Evolutionary conservation across 1,284 basidiomycete genomes (phyloP), one percentile per base, ranked within the genome.

Genomic region (Ganoderma lingzhi): DNA sequence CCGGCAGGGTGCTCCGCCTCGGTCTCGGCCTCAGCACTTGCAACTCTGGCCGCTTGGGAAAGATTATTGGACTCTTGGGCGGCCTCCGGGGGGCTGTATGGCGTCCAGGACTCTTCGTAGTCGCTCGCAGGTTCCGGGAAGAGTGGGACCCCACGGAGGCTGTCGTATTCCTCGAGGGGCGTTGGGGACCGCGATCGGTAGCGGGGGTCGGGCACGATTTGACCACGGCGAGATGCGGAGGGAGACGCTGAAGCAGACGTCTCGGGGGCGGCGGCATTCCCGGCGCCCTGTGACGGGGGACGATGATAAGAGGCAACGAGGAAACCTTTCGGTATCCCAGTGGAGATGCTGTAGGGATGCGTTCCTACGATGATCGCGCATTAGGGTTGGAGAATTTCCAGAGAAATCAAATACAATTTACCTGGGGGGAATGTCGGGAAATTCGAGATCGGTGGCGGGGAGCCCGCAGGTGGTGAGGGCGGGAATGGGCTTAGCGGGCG

Each of bases 71-170:
- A 28, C 37, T 23, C 4, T 6, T 39, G n/a, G n/a, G 2, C 19
- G 32, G 35, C 30, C 17, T 39, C 19, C 6, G 19, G 59, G 8
- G 59, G 12, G 23, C 39, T 59, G 35, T 59, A 19, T 6, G 37
- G 39, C 4, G 59, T 61, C 59, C 59, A 61, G 4, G n/a, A n/a
- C 39, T 61, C 59, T 12, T 41, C 59, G n/a, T 42, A 61, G 39
- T 61, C 59, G 39, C 59, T 61, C 6, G n/a, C 39, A n/a, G 59
- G 59, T n/a, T 42, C n/a, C 9, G 59, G n/a, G 28, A 61, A 61
- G 9, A 41, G 23, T 15, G 59, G 59, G 1, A 35, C 56, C 23
- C 59, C 59, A 9, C 37, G 37, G 14, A 61, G 39, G 39, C 59
- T 61, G 59, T 61, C 59, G 23, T 61, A 41, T 23, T 61, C 39